Evolutionary conservation across 352 stramenopile genomes (phyloP), one percentile per base, ranked within the genome.

Genomic region (Blastocystis sp.): DNA sequence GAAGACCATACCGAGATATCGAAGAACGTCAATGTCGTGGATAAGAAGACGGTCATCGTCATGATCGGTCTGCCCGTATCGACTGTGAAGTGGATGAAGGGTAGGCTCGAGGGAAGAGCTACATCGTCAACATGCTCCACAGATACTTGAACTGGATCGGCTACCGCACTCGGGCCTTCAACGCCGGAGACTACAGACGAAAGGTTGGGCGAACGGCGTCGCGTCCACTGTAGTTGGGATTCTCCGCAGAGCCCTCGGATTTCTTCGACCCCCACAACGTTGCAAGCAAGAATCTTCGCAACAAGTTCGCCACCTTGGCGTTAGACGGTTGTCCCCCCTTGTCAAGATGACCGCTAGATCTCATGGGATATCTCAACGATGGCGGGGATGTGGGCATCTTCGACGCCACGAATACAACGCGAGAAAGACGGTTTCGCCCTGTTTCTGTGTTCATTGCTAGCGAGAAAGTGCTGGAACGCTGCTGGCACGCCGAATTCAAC

Each of bases 121-220:
- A 96, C 67, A 94, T 96, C 41, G 93, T 95, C 88, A 93, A 95
- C 92, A 96, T 95, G 90, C 92, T 94, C 26, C 93, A 93, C 88
- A 92, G 93, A 61, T 96, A 96, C 90, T 94, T 95, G 39, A 93
- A 95, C 80, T 96, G 94, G 94, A 90, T 95, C 59, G 93, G 94
- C 12, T 95, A 95, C 69, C 93, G 93, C 59, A 96, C 94, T 39
- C 93, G 93, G 80, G 94, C 95, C 77, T 96, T 96, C 88, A 96
- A 96, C 76, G 94, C 95, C 29, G 94, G 94, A 90, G 94, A 96
- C 77, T 92, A 95, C 90, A 93, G 94, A 13, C 93, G 94, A 51
- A 92, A 88, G 88, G 88, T 95, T 13, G 93, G 94, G 61, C 94
- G 93, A 55, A 26, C 21, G 35, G 31, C 19, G 24, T 1, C 13